Conservation (phyloP, 495 filamentous ascomycete genomes). For the Penicillium goetzii region DNA sequence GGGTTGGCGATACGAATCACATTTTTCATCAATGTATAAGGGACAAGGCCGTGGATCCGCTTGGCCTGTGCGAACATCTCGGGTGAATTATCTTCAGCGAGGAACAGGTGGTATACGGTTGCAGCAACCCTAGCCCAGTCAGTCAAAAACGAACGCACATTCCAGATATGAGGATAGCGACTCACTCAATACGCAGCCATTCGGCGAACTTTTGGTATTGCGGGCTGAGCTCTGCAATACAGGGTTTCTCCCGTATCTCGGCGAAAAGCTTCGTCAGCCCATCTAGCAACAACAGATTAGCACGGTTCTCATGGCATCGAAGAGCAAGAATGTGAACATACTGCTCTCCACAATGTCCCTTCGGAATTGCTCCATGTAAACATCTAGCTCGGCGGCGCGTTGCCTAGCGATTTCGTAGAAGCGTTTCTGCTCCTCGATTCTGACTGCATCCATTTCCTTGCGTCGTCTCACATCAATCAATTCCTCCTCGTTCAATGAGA, state of each 20-base stretch:
- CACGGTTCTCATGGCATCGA: background rate
- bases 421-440: constrained; percentile 85
- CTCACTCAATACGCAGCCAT: constrained; percentile 90
- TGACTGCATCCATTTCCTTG: constrained; percentile 82
- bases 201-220: constrained; percentile 99
- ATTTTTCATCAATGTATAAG: constrained; percentile 92
- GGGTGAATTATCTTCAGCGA: constrained; percentile 96
- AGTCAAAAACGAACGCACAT: background rate
- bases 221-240: constrained; percentile 81
- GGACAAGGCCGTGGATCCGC: constrained; percentile 88
- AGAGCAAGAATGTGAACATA: constrained; percentile 47
- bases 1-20: constrained; percentile 96
- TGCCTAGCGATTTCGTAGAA: constrained; percentile 96
- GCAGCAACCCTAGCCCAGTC: constrained; percentile 68
- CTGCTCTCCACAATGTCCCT: constrained; percentile 76
- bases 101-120: constrained; percentile 94
- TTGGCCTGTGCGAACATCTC: constrained; percentile 94
- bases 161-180: background rate
- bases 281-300: constrained; percentile 48
- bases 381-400: constrained; percentile 88
- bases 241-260: constrained; percentile 86
- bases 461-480: constrained; percentile 73
- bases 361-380: constrained; percentile 92
- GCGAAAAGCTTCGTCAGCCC: constrained; percentile 91
- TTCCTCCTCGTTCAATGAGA: constrained; percentile 80